Evolutionary conservation across 352 stramenopile species (phyloP), one percentile per base, ranked within the genome.

Genomic region (Thraustochytrium striatum): DNA sequence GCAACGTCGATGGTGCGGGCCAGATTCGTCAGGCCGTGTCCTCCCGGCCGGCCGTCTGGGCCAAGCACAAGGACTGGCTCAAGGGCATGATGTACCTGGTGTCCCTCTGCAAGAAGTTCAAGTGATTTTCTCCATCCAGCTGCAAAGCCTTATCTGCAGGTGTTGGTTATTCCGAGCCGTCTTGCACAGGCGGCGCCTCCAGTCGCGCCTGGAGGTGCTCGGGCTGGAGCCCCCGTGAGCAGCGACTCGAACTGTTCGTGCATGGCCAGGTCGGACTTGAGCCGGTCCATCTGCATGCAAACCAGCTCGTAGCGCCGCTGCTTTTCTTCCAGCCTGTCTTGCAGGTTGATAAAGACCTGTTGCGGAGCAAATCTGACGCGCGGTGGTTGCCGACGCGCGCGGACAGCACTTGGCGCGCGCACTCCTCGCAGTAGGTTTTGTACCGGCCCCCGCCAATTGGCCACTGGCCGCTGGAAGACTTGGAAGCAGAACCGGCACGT

Each of bases 41-140:
- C 21, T 30, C 65, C 19, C 44, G 52, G 41, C 32, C 39, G 19
- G 41, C 58, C 25, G 52, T 61, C 16, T 75, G 65, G 65, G 65
- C 65, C 25, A 43, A 75, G 41, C 65, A 75, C 21, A 75, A 75
- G 65, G 65, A 75, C n/a, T 75, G 65, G 65, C 30, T 75, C 25
- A 61, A 50, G 25, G 65, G 65, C 11, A 75, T 75, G 65, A 39
- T n/a, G 16, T 32, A 30, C 30, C 41, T 75, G 61, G 16, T 69
- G 16, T 72, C 28, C n/a, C n/a, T 72, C n/a, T 69, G 19, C 35
- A 19, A 61, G 16, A 19, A n/a, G 19, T 59, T 69, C 1, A 65
- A 72, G 19, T 30, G 13, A 61, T 62, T 53, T 38, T 16, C 30
- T 39, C 30, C 16, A 2, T 62, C n/a, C n/a, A n/a, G n/a, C n/a